These are phyloP conservation scores for Phoma sp. DNA, from an alignment of 2,329 filamentous ascomycete species.

Conservation along the genomic window DNA sequence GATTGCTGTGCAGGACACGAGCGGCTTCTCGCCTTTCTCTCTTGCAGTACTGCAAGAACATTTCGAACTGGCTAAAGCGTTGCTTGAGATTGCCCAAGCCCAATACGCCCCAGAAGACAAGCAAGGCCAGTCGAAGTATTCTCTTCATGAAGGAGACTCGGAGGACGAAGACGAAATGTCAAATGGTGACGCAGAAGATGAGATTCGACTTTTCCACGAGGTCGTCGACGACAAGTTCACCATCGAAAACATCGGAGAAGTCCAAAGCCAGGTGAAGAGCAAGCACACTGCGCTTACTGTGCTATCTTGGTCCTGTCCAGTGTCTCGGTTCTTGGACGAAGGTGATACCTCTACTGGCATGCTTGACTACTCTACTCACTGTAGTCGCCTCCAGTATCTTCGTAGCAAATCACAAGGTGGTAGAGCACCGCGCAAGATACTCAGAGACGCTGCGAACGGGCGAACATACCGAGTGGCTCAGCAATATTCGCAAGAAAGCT, in stretches of 20 bases:
- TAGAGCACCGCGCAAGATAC: constrained; percentile 6
- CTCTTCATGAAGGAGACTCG: constrained; percentile 52
- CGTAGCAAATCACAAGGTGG: background rate
- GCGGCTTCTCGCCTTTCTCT: constrained; percentile 67
- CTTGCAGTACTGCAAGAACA: constrained; percentile 74
- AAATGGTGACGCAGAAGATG: constrained; percentile 32
- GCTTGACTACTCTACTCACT: background rate
- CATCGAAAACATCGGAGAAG: constrained; percentile 76
- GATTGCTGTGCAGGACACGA: constrained; percentile 65
- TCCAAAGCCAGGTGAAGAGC: constrained; percentile 73
- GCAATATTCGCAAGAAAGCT: constrained; percentile 1
- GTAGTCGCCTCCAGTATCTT: background rate
- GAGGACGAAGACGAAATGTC: constrained; percentile 41
- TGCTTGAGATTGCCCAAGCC: constrained; percentile 73
- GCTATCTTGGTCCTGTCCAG: constrained; percentile 49
- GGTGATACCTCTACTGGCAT: background rate
- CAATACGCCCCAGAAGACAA: constrained; percentile 69
- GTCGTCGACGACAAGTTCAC: constrained; percentile 74
- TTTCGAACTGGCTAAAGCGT: constrained; percentile 66
- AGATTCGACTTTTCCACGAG: constrained; percentile 54
- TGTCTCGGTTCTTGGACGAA: constrained; percentile 16
- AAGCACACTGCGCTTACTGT: constrained; percentile 62
- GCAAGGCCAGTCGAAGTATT: constrained; percentile 52
- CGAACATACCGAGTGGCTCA: constrained; percentile 1
- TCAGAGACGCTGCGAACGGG: constrained; percentile 15